Evolutionary conservation across 768 basidiomycete genomes (phyloP).

Genomic region (Lactarius pseudohatsudake): DNA sequence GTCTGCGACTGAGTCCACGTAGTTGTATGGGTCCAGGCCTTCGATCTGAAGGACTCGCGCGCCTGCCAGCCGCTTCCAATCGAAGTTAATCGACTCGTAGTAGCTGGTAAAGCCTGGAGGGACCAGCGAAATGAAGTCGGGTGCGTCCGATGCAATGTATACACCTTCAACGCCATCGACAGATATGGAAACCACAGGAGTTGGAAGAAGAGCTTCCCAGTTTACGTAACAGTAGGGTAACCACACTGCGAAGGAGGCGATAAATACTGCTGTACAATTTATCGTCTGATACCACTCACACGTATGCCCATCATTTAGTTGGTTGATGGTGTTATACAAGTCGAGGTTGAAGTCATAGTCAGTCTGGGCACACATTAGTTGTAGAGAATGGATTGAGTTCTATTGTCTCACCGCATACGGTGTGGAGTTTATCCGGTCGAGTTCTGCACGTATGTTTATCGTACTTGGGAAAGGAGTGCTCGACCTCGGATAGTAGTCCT

Average conservation of each 20-base stretch:
- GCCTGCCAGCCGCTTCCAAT: constrained; percentile 59
- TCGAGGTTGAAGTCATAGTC: constrained; percentile 67
- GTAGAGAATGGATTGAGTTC: not conserved
- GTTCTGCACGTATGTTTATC: constrained; percentile 49
- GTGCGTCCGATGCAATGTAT: constrained; percentile 24
- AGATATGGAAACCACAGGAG: constrained; percentile 20
- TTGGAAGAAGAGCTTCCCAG: constrained; percentile 40
- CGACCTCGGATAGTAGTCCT: constrained; percentile 40
- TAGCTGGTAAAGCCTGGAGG: constrained; percentile 14
- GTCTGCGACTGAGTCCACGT: constrained; percentile 55
- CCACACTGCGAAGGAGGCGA: constrained; percentile 43
- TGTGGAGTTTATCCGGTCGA: constrained; percentile 50
- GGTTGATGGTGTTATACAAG: constrained; percentile 54
- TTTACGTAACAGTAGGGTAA: constrained; percentile 55
- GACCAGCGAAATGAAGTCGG: constrained; percentile 17
- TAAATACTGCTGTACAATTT: not conserved
- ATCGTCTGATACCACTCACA: constrained; percentile 37
- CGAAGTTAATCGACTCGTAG: constrained; percentile 17
- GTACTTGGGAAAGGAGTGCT: constrained; percentile 44
- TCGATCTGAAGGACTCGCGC: constrained; percentile 57
- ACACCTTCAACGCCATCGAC: constrained; percentile 17
- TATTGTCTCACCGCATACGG: constrained; percentile 42
- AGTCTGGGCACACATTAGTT: constrained; percentile 40
- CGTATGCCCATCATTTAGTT: constrained; percentile 66
- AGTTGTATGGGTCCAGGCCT: constrained; percentile 52